Conservation (phyloP, 2,329 filamentous ascomycete species). For the Pyrenophora graminea region DNA sequence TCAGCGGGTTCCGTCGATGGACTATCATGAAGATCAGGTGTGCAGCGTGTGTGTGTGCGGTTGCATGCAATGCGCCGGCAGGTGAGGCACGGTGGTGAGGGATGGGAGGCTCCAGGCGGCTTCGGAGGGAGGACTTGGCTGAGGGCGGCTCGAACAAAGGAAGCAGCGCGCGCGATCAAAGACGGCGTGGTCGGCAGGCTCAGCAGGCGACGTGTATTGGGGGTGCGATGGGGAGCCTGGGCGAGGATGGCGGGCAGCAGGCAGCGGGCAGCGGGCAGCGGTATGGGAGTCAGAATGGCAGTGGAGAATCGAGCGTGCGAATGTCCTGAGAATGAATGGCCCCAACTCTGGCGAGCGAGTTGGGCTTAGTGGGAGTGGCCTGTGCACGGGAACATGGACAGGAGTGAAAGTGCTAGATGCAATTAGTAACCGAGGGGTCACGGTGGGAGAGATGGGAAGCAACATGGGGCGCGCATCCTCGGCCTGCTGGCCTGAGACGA, state of each 20-base stretch:
- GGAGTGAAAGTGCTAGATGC: slow-evolving; percentile 17
- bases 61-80: slow-evolving; percentile 31
- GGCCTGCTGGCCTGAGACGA: no score
- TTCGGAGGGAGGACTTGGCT: slow-evolving; percentile 27
- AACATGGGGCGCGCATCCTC: no score
- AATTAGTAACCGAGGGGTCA: slow-evolving; percentile 21
- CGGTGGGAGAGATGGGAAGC: neutral
- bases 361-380: slow-evolving; percentile 12
- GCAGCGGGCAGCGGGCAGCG: slow-evolving; percentile 11
- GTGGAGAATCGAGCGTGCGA: slow-evolving; percentile 25
- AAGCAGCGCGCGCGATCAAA: slow-evolving; percentile 27
- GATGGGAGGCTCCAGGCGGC: slow-evolving; percentile 30
- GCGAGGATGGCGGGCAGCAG: slow-evolving; percentile 21
- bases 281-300: slow-evolving; percentile 32
- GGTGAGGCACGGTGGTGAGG: slow-evolving; percentile 25
- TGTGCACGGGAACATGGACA: slow-evolving; percentile 14
- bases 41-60: slow-evolving; percentile 18
- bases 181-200: slow-evolving; percentile 18
- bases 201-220: slow-evolving; percentile 23
- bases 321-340: slow-evolving; percentile 21
- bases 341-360: slow-evolving; percentile 16
- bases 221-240: slow-evolving; percentile 8
- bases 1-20: slow-evolving; percentile 16
- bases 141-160: slow-evolving; percentile 32
- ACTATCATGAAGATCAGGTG: slow-evolving; percentile 25